Evolutionary conservation across 1,139 yeast genomes (phyloP).

Genomic region (Hyphopichia buzzinii): DNA sequence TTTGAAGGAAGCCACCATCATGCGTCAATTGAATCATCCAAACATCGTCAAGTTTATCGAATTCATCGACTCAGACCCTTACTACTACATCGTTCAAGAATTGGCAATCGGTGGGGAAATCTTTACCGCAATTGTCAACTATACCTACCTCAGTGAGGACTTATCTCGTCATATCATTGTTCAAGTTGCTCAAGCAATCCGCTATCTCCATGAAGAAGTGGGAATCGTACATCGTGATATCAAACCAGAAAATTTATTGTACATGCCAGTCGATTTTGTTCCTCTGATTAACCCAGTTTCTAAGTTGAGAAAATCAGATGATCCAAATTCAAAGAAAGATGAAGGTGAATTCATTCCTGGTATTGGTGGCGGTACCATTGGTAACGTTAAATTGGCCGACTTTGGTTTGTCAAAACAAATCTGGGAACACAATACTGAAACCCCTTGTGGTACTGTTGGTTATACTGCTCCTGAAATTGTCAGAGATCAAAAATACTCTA

Average conservation of each 20-base stretch:
- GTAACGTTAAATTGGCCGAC: slow-evolving; percentile 83
- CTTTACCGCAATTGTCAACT: slow-evolving; percentile 54
- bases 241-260: slow-evolving; percentile 54
- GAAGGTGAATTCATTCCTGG: slow-evolving; percentile 55
- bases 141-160: slow-evolving; percentile 55
- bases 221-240: slow-evolving; percentile 59
- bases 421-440: slow-evolving; percentile 57
- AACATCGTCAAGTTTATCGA: slow-evolving; percentile 49
- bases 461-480: slow-evolving; percentile 65
- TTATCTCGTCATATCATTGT: slow-evolving; percentile 50
- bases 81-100: slow-evolving; percentile 55
- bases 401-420: slow-evolving; percentile 87
- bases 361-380: slow-evolving; percentile 89
- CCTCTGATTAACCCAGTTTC: slow-evolving; percentile 38
- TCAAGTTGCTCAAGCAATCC: slow-evolving; percentile 49
- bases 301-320: slow-evolving; percentile 45
- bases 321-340: slow-evolving; percentile 46
- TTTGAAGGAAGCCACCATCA: slow-evolving; percentile 56
- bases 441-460: slow-evolving; percentile 66
- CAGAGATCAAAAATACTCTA: slow-evolving; percentile 55
- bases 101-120: slow-evolving; percentile 56
- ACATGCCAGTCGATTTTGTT: slow-evolving; percentile 59
- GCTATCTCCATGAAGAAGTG: slow-evolving; percentile 54
- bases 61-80: slow-evolving; percentile 46
- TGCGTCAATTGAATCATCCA: slow-evolving; percentile 52